Evolutionary conservation across 192 early-diverging fungal genomes (phyloP), one percentile per base, ranked within the genome.

Genomic region (Coemansia furcata): DNA sequence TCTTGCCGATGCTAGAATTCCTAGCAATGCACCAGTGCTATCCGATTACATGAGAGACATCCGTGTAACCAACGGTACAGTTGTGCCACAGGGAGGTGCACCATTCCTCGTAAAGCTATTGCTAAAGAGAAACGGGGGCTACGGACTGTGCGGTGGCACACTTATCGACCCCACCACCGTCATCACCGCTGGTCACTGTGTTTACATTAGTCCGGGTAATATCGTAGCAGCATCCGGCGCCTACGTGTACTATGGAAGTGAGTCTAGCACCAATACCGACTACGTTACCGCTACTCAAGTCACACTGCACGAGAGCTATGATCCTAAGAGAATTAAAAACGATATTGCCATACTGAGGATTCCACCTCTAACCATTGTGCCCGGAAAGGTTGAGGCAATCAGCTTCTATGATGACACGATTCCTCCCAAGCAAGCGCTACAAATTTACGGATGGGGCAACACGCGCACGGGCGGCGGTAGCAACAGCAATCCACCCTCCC

Each of bases 21-120:
- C 35, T 10, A 60, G 21, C 36, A 36, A 8, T 11, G 58, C 21
- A 21, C 36, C 36, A 14, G 35, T 38, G 35, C 58, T n/a, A 26
- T 38, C 35, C 2, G 58, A 60, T 23, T 60, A 38, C 21, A 60
- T 60, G 36, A 44, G 12, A 1, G 65, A 76, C 44, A 50, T 69
- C 23, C 78, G 80, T 9, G 72, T 82, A 9, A 82, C 80, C 33
- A 82, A 82, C 38, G 80, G 80, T 19, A 82, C 80, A 8, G 21
- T 57, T 12, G 71, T 65, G 6, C 21, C 68, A 0, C 52, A 74
- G 21, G 80, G 75, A 43, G 32, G 63, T 2, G 80, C 74, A 21
- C 68, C 80, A 19, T 76, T 61, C 14, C 60, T 82, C 38, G 72
- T 74, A 10, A 68, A 63, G 17, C 30, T 76, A 4, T 52, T 73